A percentile compares a stretch with the other conserved stretches of the same genome.
Conservation (phyloP, 495 filamentous ascomycete genomes). For the Tuber indicum region DNA sequence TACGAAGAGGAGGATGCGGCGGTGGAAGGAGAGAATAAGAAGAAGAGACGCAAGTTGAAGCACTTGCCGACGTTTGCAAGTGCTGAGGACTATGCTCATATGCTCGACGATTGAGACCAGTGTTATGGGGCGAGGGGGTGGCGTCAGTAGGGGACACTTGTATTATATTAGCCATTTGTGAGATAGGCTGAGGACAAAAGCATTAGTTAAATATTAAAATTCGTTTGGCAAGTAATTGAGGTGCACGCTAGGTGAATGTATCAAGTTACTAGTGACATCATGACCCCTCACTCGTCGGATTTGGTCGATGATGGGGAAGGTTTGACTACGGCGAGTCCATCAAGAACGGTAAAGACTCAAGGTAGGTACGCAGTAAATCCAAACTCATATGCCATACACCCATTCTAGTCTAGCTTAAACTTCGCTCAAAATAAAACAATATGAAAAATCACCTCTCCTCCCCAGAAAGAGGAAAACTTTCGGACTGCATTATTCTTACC, state of each 20-base stretch:
- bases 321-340: neutral
- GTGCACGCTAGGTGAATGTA: neutral
- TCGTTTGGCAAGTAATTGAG: neutral
- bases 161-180: neutral
- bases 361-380: neutral
- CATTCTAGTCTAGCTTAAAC: neutral
- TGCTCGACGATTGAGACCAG: slow-evolving; percentile 49
- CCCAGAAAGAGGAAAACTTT: neutral
- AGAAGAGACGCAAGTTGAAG: slow-evolving; percentile 76
- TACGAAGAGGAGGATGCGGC: slow-evolving; percentile 40
- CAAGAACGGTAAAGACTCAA: neutral
- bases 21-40: slow-evolving; percentile 48
- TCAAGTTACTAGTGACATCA: neutral
- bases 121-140: neutral
- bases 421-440: neutral
- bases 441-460: neutral
- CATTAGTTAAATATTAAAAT: neutral
- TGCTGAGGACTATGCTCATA: slow-evolving; percentile 82
- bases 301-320: neutral
- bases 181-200: neutral
- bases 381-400: neutral
- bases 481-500: neutral
- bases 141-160: neutral
- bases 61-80: slow-evolving; percentile 86
- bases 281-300: neutral